Percentiles rank a stretch among this genome's conserved stretches.
Conservation (phyloP, 2,329 filamentous ascomycete species). For the Talaromyces marneffei region DNA sequence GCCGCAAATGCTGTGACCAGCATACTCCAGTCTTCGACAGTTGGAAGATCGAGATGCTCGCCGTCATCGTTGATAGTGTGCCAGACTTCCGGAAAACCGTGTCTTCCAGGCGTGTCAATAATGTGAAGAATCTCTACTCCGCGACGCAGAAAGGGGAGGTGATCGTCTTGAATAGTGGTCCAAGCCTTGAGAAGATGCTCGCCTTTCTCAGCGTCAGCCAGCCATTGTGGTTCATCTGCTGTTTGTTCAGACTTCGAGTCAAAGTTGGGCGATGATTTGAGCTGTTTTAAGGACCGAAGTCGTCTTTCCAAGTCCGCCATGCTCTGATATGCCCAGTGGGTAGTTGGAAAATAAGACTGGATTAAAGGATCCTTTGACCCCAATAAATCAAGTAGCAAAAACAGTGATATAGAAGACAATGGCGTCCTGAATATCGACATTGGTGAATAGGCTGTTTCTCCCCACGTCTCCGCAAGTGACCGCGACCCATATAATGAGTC, state of each 20-base stretch:
- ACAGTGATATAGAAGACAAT: conserved; percentile 75
- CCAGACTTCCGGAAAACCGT: conserved; percentile 72
- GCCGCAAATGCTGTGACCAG: conserved; percentile 78
- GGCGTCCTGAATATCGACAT: conserved; percentile 69
- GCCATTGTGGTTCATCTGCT: conserved; percentile 49
- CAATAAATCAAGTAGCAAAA: conserved; percentile 85
- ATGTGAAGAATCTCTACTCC: conserved; percentile 87
- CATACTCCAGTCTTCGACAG: conserved; percentile 79
- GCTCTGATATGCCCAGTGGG: conserved; percentile 84
- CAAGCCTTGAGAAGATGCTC: conserved; percentile 43
- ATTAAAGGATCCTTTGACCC: conserved; percentile 64
- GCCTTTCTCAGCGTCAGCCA: conserved; percentile 58
- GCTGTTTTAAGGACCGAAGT: conserved; percentile 59
- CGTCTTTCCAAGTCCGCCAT: conserved; percentile 70
- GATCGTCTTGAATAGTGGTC: conserved; percentile 71
- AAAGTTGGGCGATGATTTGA: conserved; percentile 55
- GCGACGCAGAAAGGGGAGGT: conserved; percentile 79
- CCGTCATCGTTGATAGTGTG: conserved; percentile 79
- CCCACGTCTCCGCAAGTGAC: conserved; percentile 77
- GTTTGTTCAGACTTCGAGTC: conserved; percentile 18
- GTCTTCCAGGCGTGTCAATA: conserved; percentile 60
- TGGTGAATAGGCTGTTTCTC: conserved; percentile 60
- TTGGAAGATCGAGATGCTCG: conserved; percentile 72
- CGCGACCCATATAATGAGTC: conserved; percentile 88
- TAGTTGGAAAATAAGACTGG: conserved; percentile 81